Conservation (phyloP, 176 grass and related monocot genomes). For the Triticum dicoccoides region DNA sequence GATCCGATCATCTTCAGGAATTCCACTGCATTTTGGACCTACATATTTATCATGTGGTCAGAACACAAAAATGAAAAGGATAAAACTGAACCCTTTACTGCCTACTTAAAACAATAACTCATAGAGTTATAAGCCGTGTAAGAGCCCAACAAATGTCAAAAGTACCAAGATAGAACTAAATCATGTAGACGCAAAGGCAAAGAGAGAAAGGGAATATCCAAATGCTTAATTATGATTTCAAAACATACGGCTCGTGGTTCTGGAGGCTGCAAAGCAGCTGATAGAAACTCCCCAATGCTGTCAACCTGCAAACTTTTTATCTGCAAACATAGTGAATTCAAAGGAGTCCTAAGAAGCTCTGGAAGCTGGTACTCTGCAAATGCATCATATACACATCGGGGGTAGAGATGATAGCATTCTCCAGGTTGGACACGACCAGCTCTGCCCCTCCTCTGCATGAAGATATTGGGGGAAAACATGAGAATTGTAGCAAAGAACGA, state of each 20-base stretch:
- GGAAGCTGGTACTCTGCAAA: conserved; percentile 92
- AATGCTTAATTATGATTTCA: conserved; percentile 20
- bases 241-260: conserved; percentile 70
- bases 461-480: conserved; percentile 27
- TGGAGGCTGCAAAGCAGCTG: conserved; percentile 87
- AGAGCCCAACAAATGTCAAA: neutral
- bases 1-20: conserved; percentile 95
- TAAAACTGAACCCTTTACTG: conserved; percentile 2
- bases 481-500: conserved; percentile 13
- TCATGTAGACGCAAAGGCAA: neutral
- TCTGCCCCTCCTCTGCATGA: conserved; percentile 81
- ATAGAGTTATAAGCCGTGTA: neutral
- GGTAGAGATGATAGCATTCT: conserved; percentile 97
- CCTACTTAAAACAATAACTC: neutral
- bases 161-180: neutral
- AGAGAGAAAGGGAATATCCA: neutral
- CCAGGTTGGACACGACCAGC: conserved; percentile 92
- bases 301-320: conserved; percentile 95
- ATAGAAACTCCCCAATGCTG: conserved; percentile 85
- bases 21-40: conserved; percentile 96
- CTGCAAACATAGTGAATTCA: conserved; percentile 96
- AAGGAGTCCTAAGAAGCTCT: conserved; percentile 88
- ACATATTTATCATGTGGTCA: conserved; percentile 32
- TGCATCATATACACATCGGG: conserved; percentile 94
- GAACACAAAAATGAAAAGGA: neutral